Conservation (phyloP, 2,329 filamentous ascomycete genomes). For the Penicillium sp. region DNA sequence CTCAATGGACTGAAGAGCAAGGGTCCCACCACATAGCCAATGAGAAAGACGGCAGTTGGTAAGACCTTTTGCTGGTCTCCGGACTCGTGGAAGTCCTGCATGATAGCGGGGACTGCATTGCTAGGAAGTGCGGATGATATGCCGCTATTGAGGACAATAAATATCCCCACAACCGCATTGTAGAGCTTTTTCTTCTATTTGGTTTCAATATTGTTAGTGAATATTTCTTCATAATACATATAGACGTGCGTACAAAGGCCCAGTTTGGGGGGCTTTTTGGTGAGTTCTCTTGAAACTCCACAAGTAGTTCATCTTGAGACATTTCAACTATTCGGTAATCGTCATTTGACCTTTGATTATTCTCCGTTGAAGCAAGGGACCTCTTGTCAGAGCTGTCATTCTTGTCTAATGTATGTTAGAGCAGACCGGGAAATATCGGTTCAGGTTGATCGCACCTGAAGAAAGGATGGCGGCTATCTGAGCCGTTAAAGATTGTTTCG, state of each 20-base stretch:
- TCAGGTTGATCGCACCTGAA: conserved; percentile 14
- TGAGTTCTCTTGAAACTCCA: conserved; percentile 28
- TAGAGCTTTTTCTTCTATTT: conserved; percentile 29
- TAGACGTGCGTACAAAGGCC: conserved; percentile 23
- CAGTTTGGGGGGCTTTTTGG: conserved; percentile 28
- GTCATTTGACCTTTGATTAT: neutral
- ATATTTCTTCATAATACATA: neutral
- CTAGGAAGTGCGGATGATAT: conserved; percentile 40
- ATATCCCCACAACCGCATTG: conserved; percentile 25
- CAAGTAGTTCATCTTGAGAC: conserved; percentile 22
- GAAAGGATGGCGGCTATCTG: conserved; percentile 8
- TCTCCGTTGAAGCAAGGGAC: neutral
- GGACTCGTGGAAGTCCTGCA: conserved; percentile 31
- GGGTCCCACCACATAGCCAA: conserved; percentile 43
- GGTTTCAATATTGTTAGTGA: neutral
- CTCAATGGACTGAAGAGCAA: conserved; percentile 44
- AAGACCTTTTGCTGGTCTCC: conserved; percentile 32
- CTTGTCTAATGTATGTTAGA: conserved; percentile 15
- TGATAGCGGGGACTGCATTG: conserved; percentile 39
- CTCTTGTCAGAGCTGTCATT: conserved; percentile 1
- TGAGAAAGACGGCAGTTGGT: conserved; percentile 38
- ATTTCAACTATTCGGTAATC: conserved; percentile 23
- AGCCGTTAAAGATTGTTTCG: conserved; percentile 4
- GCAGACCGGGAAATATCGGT: neutral
- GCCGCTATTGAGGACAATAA: conserved; percentile 39